phyloP scores from a whole-genome alignment of 345 rosid species.

The Populus deltoides region DNA sequence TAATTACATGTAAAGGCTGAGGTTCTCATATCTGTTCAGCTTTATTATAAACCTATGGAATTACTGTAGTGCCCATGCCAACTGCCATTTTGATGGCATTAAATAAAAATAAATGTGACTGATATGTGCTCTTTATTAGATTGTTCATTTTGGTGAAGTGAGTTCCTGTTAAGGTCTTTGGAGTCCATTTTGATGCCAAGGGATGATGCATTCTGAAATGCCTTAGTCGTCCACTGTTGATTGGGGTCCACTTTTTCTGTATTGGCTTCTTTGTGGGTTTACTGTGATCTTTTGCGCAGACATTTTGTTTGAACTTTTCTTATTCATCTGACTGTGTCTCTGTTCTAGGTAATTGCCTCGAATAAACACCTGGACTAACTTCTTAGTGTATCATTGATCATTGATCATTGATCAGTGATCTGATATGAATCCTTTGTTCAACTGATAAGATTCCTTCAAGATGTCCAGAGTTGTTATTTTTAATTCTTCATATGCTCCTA shows the following conservation, averaged over 20 bases:
- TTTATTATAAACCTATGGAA: background rate
- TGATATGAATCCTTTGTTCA: background rate
- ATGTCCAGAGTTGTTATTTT: background rate
- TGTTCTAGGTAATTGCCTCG: background rate
- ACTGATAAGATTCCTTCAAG: background rate
- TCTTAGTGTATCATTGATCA: background rate
- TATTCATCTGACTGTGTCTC: background rate
- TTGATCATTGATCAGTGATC: background rate
- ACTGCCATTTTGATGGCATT: background rate
- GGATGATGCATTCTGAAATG: background rate
- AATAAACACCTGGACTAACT: background rate
- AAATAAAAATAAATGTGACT: too few relatives aligned
- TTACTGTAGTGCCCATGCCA: background rate
- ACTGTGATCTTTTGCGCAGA: background rate
- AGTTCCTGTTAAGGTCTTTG: background rate
- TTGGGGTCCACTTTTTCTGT: background rate
- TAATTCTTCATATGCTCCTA: background rate
- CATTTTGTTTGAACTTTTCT: background rate
- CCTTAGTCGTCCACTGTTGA: background rate
- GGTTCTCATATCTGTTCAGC: background rate
- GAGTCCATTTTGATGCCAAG: background rate
- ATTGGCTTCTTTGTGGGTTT: background rate
- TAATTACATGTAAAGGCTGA: background rate
- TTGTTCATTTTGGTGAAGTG: background rate
- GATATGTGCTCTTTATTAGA: background rate